These are phyloP conservation scores for Musa balbisiana DNA, from an alignment of 202 grass and related monocot species.

Conservation along the genomic window DNA sequence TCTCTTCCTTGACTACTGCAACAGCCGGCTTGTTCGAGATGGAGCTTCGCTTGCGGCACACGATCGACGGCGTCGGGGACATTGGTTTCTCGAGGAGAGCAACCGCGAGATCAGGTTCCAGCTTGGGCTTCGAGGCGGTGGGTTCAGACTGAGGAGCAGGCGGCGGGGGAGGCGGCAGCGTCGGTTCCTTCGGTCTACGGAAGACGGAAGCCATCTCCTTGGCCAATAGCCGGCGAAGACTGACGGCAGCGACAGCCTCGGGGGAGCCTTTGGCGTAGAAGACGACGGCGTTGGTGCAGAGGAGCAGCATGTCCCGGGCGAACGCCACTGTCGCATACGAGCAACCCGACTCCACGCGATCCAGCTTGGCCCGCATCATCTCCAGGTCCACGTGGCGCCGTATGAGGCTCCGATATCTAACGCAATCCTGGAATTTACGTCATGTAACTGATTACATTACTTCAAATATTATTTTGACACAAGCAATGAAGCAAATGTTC, in stretches of 20 bases:
- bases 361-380: slow-evolving; percentile 47
- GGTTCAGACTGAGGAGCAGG: background rate
- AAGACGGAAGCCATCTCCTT: slow-evolving; percentile 33
- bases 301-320: slow-evolving; percentile 74
- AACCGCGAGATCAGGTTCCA: slow-evolving; percentile 33
- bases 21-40: slow-evolving; percentile 31
- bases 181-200: slow-evolving; percentile 1
- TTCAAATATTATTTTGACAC: too few species aligned
- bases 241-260: slow-evolving; percentile 58
- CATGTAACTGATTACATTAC: background rate
- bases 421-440: slow-evolving; percentile 34
- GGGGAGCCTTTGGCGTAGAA: slow-evolving; percentile 66
- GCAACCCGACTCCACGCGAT: slow-evolving; percentile 11
- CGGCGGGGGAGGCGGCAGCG: slow-evolving; percentile 1
- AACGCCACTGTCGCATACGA: slow-evolving; percentile 41
- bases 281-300: slow-evolving; percentile 63
- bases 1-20: slow-evolving; percentile 29
- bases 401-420: slow-evolving; percentile 41
- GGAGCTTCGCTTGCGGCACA: slow-evolving; percentile 77
- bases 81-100: background rate
- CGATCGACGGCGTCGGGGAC: slow-evolving; percentile 38
- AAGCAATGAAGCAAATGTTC: too few species aligned
- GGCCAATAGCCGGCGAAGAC: slow-evolving; percentile 41
- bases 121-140: slow-evolving; percentile 33
- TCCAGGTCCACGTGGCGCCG: slow-evolving; percentile 74